These are phyloP conservation scores for Haplosporangium sp. DNA, from an alignment of 371 early-diverging fungal species.

Conservation along the genomic window DNA sequence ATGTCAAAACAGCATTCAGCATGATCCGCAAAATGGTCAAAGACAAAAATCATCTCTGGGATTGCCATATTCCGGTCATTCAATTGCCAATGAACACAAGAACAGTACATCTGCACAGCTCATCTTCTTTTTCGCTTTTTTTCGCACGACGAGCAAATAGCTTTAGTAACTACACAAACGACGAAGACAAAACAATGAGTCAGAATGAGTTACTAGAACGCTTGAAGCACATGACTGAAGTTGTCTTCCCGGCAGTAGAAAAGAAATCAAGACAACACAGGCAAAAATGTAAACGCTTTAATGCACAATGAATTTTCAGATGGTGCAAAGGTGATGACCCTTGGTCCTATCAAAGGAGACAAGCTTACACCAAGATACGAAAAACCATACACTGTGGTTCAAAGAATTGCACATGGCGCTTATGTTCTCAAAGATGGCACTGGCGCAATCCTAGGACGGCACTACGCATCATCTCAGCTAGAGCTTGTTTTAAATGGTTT, in stretches of 20 bases:
- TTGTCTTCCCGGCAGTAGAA: conserved; percentile 41
- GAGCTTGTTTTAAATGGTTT: no score
- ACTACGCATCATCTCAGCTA: no score
- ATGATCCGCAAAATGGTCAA: conserved; percentile 5
- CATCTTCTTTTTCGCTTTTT: conserved; percentile 17
- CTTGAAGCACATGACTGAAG: conserved; percentile 28
- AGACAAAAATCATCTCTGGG: background rate
- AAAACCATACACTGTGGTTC: conserved; percentile 7
- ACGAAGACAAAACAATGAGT: conserved; percentile 16
- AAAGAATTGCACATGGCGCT: background rate
- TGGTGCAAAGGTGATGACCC: conserved; percentile 21
- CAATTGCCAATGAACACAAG: conserved; percentile 18
- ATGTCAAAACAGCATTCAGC: conserved; percentile 1
- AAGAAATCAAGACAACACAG: conserved; percentile 16
- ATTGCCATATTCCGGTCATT: background rate
- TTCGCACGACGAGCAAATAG: conserved; percentile 18
- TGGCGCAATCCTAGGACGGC: no score
- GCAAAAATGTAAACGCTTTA: conserved; percentile 21
- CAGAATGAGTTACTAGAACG: conserved; percentile 15
- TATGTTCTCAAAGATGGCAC: no score
- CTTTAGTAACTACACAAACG: background rate
- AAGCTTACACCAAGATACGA: conserved; percentile 4
- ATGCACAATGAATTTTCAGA: conserved; percentile 22
- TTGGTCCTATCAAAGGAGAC: conserved; percentile 12
- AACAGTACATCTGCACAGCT: conserved; percentile 3